Evolutionary conservation across 2,329 filamentous ascomycete genomes (phyloP).

Genomic region (Metarhizium anisopliae): DNA sequence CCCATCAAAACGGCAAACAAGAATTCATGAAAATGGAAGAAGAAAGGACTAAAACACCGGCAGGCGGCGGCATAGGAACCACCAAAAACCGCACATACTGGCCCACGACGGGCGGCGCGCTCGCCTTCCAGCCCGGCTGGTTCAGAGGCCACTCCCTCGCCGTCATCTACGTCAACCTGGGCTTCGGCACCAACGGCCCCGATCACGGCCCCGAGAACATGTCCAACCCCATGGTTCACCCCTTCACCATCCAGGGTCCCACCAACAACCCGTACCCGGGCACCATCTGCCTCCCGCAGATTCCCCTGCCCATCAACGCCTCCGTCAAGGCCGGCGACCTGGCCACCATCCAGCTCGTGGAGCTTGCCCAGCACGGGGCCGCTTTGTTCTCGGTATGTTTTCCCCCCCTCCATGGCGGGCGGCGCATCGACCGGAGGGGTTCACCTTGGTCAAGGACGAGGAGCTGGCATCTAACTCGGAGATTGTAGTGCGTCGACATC

Average conservation of each 20-base stretch:
- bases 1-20: too few species aligned
- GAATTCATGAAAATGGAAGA: not conserved
- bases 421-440: not conserved
- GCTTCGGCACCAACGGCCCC: slow-evolving; percentile 62
- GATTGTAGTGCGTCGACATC: slow-evolving; percentile 77
- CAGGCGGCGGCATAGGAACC: slow-evolving; percentile 75
- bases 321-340: slow-evolving; percentile 72
- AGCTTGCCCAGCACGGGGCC: slow-evolving; percentile 75
- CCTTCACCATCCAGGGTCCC: slow-evolving; percentile 78
- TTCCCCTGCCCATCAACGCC: slow-evolving; percentile 67
- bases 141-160: slow-evolving; percentile 81
- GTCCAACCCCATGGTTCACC: slow-evolving; percentile 70
- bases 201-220: slow-evolving; percentile 68
- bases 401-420: not conserved
- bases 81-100: slow-evolving; percentile 84
- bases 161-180: slow-evolving; percentile 84
- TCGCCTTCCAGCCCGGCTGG: slow-evolving; percentile 91
- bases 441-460: not conserved
- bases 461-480: not conserved
- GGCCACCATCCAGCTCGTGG: slow-evolving; percentile 83
- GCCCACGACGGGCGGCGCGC: slow-evolving; percentile 79
- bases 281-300: slow-evolving; percentile 80
- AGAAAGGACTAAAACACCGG: not conserved
- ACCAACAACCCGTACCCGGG: slow-evolving; percentile 78
- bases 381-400: slow-evolving; percentile 66